A percentile compares a stretch with the other conserved stretches of the same genome.
Evolutionary conservation across 768 basidiomycete genomes (phyloP).

Genomic region (Termitomyces titanicus): DNA sequence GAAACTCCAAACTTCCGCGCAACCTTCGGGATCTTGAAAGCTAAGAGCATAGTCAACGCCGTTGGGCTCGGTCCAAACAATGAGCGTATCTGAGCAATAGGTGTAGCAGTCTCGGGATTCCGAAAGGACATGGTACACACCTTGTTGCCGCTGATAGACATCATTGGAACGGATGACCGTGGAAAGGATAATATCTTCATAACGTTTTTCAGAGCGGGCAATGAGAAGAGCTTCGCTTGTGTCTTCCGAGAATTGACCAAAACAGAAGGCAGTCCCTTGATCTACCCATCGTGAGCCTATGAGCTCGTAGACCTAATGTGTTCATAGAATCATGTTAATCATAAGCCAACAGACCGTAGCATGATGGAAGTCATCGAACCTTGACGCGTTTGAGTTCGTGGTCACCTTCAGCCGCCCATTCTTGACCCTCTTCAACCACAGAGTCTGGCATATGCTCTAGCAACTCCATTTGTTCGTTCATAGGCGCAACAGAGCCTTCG

Average conservation of each 20-base stretch:
- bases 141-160: conserved; percentile 85
- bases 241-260: conserved; percentile 80
- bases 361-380: conserved; percentile 31
- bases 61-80: conserved; percentile 97
- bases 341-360: not conserved
- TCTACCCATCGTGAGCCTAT: conserved; percentile 91
- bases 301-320: conserved; percentile 85
- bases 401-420: conserved; percentile 61
- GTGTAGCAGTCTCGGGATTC: conserved; percentile 1
- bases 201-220: conserved; percentile 77
- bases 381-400: conserved; percentile 85
- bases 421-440: conserved; percentile 52
- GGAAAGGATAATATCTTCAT: conserved; percentile 68
- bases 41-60: conserved; percentile 94
- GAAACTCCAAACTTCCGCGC: conserved; percentile 96
- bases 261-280: conserved; percentile 95
- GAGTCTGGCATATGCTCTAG: conserved; percentile 40
- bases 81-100: conserved; percentile 75
- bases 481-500: conserved; percentile 29
- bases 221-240: conserved; percentile 76
- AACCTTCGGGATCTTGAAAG: conserved; percentile 95
- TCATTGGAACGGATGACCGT: conserved; percentile 81
- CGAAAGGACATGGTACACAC: conserved; percentile 23
- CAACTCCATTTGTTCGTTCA: conserved; percentile 42
- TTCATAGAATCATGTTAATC: conserved; percentile 10